Evolutionary conservation across 1,284 basidiomycete genomes (phyloP).

Genomic region (Neolentinus lepideus): DNA sequence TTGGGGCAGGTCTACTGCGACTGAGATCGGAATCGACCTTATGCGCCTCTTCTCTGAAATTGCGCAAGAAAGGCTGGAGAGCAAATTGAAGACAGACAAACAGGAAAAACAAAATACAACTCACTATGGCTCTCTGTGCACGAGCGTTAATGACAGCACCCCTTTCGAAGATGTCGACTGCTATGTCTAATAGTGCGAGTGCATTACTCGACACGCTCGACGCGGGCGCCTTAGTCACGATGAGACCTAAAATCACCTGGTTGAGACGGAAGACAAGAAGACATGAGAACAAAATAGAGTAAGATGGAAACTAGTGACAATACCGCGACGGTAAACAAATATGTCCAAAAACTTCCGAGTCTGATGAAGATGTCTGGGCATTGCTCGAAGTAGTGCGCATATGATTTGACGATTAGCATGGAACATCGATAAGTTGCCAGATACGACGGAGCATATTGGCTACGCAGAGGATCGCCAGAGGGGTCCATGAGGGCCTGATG

Average conservation of each 20-base stretch:
- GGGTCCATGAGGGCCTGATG: constrained; percentile 53
- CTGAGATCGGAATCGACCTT: constrained; percentile 47
- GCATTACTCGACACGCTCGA: constrained; percentile 52
- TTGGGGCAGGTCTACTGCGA: constrained; percentile 21
- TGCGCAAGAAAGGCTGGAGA: constrained; percentile 41
- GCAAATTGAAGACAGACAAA: background rate
- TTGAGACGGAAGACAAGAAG: too few relatives aligned
- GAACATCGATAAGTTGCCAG: constrained; percentile 58
- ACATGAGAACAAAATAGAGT: background rate
- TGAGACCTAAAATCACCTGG: constrained; percentile 13
- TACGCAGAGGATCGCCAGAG: constrained; percentile 52
- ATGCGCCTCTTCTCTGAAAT: constrained; percentile 40
- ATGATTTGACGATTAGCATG: constrained; percentile 42
- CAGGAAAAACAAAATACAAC: constrained; percentile 11
- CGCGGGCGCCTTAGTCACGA: constrained; percentile 47
- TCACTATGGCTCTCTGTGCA: constrained; percentile 42
- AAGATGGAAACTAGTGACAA: constrained; percentile 11
- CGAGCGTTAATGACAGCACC: constrained; percentile 39
- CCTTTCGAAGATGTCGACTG: constrained; percentile 45
- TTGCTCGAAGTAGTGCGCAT: constrained; percentile 40
- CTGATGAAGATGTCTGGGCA: constrained; percentile 45
- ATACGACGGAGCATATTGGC: constrained; percentile 59
- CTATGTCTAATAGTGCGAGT: constrained; percentile 47
- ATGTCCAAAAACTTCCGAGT: constrained; percentile 49
- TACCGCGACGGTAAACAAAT: constrained; percentile 49